A percentile compares a stretch with the other conserved stretches of the same genome.
Conservation (phyloP, 164 flowering plant species). For the Vitis rotundifolia region DNA sequence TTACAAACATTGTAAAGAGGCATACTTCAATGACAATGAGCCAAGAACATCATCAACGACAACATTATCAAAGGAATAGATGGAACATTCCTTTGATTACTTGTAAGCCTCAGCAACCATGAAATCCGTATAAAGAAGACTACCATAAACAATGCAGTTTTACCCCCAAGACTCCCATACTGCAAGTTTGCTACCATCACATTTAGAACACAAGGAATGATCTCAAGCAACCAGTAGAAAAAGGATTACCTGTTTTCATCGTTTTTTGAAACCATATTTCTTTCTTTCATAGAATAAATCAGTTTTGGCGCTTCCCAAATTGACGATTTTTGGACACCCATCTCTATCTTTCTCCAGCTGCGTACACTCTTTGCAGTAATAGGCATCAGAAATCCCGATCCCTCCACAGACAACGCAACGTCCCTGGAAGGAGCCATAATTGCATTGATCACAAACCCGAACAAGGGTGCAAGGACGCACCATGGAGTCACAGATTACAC, state of each 20-base stretch:
- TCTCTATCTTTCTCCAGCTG: slow-evolving; percentile 89
- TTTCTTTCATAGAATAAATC: slow-evolving; percentile 84
- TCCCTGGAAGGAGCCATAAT: slow-evolving; percentile 85
- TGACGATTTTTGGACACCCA: slow-evolving; percentile 86
- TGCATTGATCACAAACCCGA: slow-evolving; percentile 85
- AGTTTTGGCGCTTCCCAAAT: slow-evolving; percentile 83
- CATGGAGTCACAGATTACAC: slow-evolving; percentile 68
- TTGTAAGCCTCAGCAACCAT: no score
- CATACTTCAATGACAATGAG: no score
- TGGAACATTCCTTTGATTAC: no score
- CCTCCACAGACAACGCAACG: slow-evolving; percentile 84
- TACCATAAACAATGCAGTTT: no score
- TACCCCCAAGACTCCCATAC: no score
- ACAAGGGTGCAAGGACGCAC: slow-evolving; percentile 81
- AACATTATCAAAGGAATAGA: no score
- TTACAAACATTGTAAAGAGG: no score
- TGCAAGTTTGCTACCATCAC: no score
- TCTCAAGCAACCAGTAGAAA: no score
- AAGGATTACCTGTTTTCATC: slow-evolving; percentile 29
- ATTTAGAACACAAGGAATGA: no score
- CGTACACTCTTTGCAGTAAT: slow-evolving; percentile 89
- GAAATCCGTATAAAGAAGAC: no score
- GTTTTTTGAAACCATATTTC: slow-evolving; percentile 84
- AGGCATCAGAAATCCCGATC: slow-evolving; percentile 86
- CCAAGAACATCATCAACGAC: no score